These are phyloP conservation scores for Chlorella sp. DNA, from an alignment of 139 green algal species.

Conservation along the genomic window DNA sequence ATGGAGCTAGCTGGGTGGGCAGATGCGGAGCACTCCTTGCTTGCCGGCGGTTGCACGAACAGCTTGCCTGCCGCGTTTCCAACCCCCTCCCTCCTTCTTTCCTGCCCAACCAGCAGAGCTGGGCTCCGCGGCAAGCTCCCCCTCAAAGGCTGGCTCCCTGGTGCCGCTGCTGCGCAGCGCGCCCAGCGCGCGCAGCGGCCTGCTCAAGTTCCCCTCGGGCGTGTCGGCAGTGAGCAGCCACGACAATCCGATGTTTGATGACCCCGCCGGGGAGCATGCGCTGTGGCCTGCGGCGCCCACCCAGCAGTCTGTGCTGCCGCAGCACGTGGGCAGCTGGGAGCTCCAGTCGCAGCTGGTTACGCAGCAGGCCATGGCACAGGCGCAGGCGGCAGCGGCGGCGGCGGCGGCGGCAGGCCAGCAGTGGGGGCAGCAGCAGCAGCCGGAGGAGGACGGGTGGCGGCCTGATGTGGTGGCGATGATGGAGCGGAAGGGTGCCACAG, in stretches of 20 bases:
- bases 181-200: background rate
- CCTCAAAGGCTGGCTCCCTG: constrained; percentile 14
- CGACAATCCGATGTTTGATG: constrained; percentile 30
- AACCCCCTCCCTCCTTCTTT: too few species aligned
- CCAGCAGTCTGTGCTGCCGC: constrained; percentile 22
- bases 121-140: constrained; percentile 14
- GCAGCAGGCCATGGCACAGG: constrained; percentile 20
- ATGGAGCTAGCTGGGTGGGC: too few species aligned
- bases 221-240: constrained; percentile 8
- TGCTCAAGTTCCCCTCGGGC: constrained; percentile 25
- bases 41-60: too few species aligned
- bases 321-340: constrained; percentile 23
- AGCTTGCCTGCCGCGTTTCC: too few species aligned
- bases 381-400: background rate
- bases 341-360: constrained; percentile 10
- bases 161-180: constrained; percentile 18
- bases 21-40: too few species aligned
- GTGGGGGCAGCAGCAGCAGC: background rate
- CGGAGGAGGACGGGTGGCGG: background rate
- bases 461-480: constrained; percentile 9
- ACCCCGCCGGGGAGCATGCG: background rate
- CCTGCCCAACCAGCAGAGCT: background rate
- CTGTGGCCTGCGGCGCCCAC: background rate
- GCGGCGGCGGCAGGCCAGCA: background rate
- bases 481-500: constrained; percentile 23